Base-by-base conservation (phyloP, 2,329 filamentous ascomycete species). In the Aspergillus candidus region DNA sequence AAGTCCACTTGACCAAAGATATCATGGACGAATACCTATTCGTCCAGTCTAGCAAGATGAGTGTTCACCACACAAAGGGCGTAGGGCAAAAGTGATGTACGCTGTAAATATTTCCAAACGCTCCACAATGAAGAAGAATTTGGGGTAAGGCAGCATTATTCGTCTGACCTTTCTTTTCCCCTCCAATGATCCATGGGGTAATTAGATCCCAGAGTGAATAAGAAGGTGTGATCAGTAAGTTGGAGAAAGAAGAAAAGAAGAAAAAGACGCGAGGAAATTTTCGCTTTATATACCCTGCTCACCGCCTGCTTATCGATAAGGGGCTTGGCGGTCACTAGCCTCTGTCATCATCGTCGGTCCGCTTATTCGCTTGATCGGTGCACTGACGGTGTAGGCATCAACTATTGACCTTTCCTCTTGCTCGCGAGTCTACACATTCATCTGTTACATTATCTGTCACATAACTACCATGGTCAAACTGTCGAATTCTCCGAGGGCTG, bases 111-210 rank as follows among this genome's bases (percentile, higher is more conserved):
- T 70, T 72, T 72, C 70, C 69, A 68, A 68, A 68, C 58, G 58
- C 64, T 71, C 68, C 69, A 70, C 62, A 55, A 51, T 52, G 49
- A 44, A 58, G 48, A 59, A 67, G 65, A 66, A 61, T 64, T 61
- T 62, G 69, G 69, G 69, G 67, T 72, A 72, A 72, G 69, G 61
- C 54, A 66, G 62, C 66, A 63, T 46, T 40, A 52, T 62, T 53
- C 46, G 49, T 72, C 67, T 71, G 41, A 66, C 69, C 69, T 69
- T 55, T 65, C 61, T 59, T 72, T 72, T 72, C 69, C 69, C 69
- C 69, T 72, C 69, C 59, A 61, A 56, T 62, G 57, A 60, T 62
- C 60, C 63, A 67, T 65, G 61, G 58, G 53, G 48, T 46, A 52
- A 57, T 55, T 58, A 61, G 59, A 63, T 61, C 59, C 57, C 55